Base-by-base conservation (phyloP, 768 basidiomycete species). In the Boletus tylopilopsis region DNA sequence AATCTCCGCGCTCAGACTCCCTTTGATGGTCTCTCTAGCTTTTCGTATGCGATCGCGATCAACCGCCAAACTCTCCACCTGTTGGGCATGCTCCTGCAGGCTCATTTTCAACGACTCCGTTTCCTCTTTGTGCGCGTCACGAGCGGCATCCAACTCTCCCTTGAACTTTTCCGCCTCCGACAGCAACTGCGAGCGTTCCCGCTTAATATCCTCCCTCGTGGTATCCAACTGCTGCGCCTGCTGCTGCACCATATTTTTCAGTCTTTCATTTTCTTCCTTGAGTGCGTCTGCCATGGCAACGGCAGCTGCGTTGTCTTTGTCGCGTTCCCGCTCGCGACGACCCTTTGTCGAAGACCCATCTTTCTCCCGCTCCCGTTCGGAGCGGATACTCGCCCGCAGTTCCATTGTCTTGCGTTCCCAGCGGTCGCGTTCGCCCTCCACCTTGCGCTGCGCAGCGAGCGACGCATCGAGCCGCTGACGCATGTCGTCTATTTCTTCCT, bases 21-120 rank as follows among this genome's bases (percentile, higher is more conserved):
- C 42, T 16, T 35, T 53, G n/a, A 51, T 6, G 9, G 49, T 40
- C 10, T 68, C 68, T 27, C 49, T 58, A 1, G 65, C 64, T 36
- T 49, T 65, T 32, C 57, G 51, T 18, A 58, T 6, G 12, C 64
- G 59, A 3, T 67, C 67, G 37, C 62, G 58, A 15, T 62, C 64
- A 16, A 41, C n/a, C 5, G 56, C 42, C 35, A 67, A 37, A 32
- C 54, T 40, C 22, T 62, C 63, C 7, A 61, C 13, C 33, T 59
- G 63, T 13, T 36, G 52, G 6, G 9, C 46, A 22, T 66, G 55
- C 11, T 62, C 55, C 41, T 62, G 54, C 23, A 59, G 53, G 25
- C 25, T 52, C 21, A 39, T 23, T 34, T 59, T 58, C 40, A 59
- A 18, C 40, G 51, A 44, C 42, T 58, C 63, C 21, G 33, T 24